Conservation (phyloP, 805 yeast genomes). For the Pichia ethanolica region DNA sequence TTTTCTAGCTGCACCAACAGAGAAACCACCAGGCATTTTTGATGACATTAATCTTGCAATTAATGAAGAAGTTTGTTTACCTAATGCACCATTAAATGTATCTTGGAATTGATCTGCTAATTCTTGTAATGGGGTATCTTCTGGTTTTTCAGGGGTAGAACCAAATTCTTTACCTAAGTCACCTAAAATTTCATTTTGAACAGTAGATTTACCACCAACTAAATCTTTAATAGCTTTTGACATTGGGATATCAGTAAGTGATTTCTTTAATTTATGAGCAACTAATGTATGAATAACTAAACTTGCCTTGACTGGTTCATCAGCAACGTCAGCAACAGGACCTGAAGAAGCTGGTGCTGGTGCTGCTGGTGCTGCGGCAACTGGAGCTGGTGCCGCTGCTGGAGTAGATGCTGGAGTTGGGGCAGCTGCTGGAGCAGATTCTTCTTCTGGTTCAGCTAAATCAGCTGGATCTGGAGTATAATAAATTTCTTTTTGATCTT, state of each 20-base stretch:
- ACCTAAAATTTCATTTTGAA: slow-evolving; percentile 97
- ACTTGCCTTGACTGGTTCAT: slow-evolving; percentile 82
- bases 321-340: slow-evolving; percentile 79
- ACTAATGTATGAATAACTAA: slow-evolving; percentile 81
- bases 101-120: slow-evolving; percentile 95
- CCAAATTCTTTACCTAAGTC: slow-evolving; percentile 98
- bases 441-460: slow-evolving; percentile 29
- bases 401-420: slow-evolving; percentile 27
- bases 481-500: slow-evolving; percentile 93
- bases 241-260: slow-evolving; percentile 78
- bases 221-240: slow-evolving; percentile 92
- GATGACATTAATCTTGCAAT: slow-evolving; percentile 88
- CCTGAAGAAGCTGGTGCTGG: slow-evolving; percentile 62
- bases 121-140: slow-evolving; percentile 93
- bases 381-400: slow-evolving; percentile 45
- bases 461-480: slow-evolving; percentile 80
- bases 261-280: slow-evolving; percentile 91
- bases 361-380: slow-evolving; percentile 54
- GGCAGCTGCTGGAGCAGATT: slow-evolving; percentile 20
- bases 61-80: slow-evolving; percentile 87
- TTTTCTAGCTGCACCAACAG: slow-evolving; percentile 85
- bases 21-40: slow-evolving; percentile 99
- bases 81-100: slow-evolving; percentile 78
- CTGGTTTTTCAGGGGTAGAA: slow-evolving; percentile 97
- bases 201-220: slow-evolving; percentile 97